Conservation (phyloP, 495 filamentous ascomycete species). For the Mycothermus thermophilus region DNA sequence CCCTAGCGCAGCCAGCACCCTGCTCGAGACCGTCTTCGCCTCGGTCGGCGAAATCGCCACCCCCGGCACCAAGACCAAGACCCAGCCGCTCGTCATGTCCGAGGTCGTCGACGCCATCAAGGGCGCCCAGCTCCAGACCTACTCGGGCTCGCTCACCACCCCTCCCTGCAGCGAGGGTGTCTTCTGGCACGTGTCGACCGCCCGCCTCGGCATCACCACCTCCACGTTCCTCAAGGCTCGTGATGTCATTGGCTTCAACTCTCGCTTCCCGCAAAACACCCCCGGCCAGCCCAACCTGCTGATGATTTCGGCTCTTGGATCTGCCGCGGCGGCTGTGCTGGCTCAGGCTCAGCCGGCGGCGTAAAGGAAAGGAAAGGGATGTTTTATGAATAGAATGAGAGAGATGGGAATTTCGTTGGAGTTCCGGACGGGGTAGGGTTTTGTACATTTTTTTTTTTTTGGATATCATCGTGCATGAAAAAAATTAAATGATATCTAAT, state of each 20-base stretch:
- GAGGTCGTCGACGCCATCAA: constrained; percentile 37
- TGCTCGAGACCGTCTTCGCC: constrained; percentile 42
- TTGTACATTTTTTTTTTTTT: too few relatives aligned
- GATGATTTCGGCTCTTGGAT: constrained; percentile 7
- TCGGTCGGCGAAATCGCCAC: constrained; percentile 36
- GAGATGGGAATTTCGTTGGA: not conserved
- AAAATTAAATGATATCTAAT: too few relatives aligned
- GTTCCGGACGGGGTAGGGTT: too few relatives aligned
- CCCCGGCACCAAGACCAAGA: constrained; percentile 42
- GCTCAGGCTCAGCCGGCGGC: not conserved
- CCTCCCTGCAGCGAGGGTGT: constrained; percentile 54
- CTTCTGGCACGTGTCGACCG: constrained; percentile 40
- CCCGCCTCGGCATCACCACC: constrained; percentile 39
- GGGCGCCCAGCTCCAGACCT: constrained; percentile 31
- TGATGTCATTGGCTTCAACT: constrained; percentile 50
- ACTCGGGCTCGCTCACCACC: constrained; percentile 49
- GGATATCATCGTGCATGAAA: too few relatives aligned
- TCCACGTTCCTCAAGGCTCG: constrained; percentile 41
- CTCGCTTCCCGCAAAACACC: constrained; percentile 45
- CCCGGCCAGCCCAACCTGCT: constrained; percentile 42
- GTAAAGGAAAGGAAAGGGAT: not conserved
- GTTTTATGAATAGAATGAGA: not conserved
- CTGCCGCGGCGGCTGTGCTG: constrained; percentile 6
- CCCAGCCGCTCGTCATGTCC: constrained; percentile 42
- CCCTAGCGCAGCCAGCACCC: constrained; percentile 17